Evolutionary conservation across 371 early-diverging fungal genomes (phyloP), one percentile per base, ranked within the genome.

Genomic region (Basidiobolus meristosporus): DNA sequence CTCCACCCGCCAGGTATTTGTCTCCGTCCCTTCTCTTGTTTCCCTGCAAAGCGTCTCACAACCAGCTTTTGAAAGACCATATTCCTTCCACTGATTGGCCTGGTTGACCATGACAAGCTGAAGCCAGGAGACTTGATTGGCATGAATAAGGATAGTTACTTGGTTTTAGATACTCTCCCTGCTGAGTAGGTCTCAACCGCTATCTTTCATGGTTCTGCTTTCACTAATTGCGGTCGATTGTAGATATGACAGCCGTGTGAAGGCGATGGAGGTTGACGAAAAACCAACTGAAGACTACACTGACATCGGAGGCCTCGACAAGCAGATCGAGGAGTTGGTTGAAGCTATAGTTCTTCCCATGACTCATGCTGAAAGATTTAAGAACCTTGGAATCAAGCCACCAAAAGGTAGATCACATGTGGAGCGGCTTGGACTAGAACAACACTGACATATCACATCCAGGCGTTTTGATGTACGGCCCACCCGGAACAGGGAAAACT

Each of bases 221-320:
- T n/a, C n/a, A n/a, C n/a, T n/a, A n/a, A n/a, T n/a, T n/a, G n/a
- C n/a, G n/a, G n/a, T n/a, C n/a, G n/a, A n/a, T n/a, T n/a, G n/a
- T n/a, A n/a, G n/a, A n/a, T n/a, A n/a, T n/a, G 99, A 99, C 60
- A 83, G 90, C 21, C 80, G 98, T 38, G 99, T 99, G 35, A 98
- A 98, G 59, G 98, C 98, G 11, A 99, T 99, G 99, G 99, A 99
- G 62, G 91, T 99, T n/a, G 99, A 99, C 54, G 98, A 97, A 56
- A 98, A 98, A 59, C 99, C 99, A 7, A 90, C 88, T 9, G 99
- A 99, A 59, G 91, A 91, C 44, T 99, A 98, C 57, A 90, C 77
- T 53, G 99, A 98, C 53, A 89, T 99, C 53, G 99, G 99, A 50
- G 99, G 99, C 21, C 62, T 98, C 43, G 95, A 95, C 51, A 93